Evolutionary conservation across 495 filamentous ascomycete species (phyloP).

Genomic region (Aspergillus ostianus): DNA sequence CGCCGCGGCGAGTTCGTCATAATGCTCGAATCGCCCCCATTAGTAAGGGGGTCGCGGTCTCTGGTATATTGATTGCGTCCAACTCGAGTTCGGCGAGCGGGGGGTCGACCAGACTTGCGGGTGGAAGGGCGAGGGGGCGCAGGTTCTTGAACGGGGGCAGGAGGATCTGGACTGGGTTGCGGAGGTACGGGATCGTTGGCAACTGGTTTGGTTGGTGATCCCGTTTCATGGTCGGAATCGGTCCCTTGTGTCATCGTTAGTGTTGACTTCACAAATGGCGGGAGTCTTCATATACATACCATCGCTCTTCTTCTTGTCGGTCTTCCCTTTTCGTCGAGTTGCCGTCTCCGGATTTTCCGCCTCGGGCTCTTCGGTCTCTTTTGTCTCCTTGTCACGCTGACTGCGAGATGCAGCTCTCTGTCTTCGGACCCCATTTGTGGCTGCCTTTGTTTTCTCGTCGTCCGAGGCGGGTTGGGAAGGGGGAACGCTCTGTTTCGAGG

Average conservation of each 20-base stretch:
- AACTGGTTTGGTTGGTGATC: conserved; percentile 39
- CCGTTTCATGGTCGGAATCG: conserved; percentile 40
- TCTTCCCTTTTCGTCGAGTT: conserved; percentile 70
- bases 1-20: conserved; percentile 57
- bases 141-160: conserved; percentile 45
- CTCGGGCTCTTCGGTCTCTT: conserved; percentile 65
- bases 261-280: conserved; percentile 1
- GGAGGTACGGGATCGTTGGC: conserved; percentile 40
- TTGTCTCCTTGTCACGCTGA: conserved; percentile 70
- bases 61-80: conserved; percentile 87
- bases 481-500: conserved; percentile 45
- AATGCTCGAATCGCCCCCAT: conserved; percentile 44
- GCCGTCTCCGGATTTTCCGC: conserved; percentile 65
- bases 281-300: conserved; percentile 51
- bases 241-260: conserved; percentile 15
- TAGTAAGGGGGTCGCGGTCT: conserved; percentile 62
- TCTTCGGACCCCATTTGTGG: conserved; percentile 58
- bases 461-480: conserved; percentile 64
- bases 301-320: conserved; percentile 70
- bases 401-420: conserved; percentile 63
- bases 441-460: conserved; percentile 54
- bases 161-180: conserved; percentile 53
- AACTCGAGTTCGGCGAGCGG: conserved; percentile 61
- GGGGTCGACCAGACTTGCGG: conserved; percentile 68
- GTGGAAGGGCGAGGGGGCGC: conserved; percentile 44